Percentiles rank a stretch among this genome's conserved stretches.
Evolutionary conservation across 345 rosid species (phyloP).

Genomic region (Eucalyptus curtisii): DNA sequence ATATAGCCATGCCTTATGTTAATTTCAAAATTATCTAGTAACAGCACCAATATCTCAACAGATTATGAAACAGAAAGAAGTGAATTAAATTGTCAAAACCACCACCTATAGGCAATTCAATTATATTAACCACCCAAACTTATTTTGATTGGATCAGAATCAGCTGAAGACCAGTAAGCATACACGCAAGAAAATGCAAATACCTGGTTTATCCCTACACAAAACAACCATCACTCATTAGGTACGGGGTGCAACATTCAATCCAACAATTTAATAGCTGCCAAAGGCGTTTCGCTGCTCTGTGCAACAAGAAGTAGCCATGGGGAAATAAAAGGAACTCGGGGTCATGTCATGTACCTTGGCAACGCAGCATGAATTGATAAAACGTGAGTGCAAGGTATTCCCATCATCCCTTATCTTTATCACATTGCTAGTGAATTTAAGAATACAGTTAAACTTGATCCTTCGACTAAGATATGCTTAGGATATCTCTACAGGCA

Average conservation of each 20-base stretch:
- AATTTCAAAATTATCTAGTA: not conserved
- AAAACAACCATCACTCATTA: not conserved
- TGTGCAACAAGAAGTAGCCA: conserved; percentile 14
- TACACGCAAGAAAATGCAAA: not conserved
- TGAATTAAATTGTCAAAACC: not conserved
- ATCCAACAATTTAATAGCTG: not conserved
- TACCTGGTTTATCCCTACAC: not conserved
- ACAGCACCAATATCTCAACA: not conserved
- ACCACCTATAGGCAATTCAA: not conserved
- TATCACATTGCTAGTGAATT: conserved; percentile 92
- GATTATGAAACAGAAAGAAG: not conserved
- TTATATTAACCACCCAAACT: not conserved
- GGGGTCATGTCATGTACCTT: conserved; percentile 90
- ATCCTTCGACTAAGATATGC: conserved; percentile 53
- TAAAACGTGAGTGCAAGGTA: conserved; percentile 2
- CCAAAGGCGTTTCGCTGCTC: conserved; percentile 8
- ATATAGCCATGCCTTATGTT: not conserved
- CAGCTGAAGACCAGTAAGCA: not conserved
- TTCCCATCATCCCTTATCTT: conserved; percentile 69
- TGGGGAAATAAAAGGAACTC: conserved; percentile 24
- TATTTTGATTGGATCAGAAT: not conserved
- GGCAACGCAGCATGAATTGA: conserved; percentile 81
- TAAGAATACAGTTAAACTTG: conserved; percentile 85
- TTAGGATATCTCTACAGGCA: conserved; percentile 25
- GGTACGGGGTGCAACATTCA: not conserved